Evolutionary conservation across 345 rosid genomes (phyloP).

Genomic region (Mercurialis annua): DNA sequence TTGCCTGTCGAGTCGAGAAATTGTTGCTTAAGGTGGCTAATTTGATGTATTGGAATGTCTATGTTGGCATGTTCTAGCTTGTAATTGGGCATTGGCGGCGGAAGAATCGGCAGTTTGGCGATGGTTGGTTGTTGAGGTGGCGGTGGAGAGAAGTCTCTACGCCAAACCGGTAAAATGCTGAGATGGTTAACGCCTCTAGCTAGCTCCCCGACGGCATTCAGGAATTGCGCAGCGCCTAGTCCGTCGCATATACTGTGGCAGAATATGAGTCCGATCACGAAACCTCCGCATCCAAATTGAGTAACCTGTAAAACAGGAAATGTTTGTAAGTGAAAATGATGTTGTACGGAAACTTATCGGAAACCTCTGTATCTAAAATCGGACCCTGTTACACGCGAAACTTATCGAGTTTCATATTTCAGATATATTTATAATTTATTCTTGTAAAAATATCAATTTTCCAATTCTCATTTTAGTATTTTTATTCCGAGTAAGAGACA

Average conservation of each 20-base stretch:
- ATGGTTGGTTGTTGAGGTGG: slow-evolving; percentile 14
- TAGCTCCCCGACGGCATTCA: slow-evolving; percentile 56
- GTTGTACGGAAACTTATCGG: too few species aligned
- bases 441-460: too few species aligned
- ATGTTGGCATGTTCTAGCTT: slow-evolving; percentile 42
- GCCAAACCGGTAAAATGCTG: slow-evolving; percentile 46
- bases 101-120: slow-evolving; percentile 10
- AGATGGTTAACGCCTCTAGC: slow-evolving; percentile 41
- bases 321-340: too few species aligned
- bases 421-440: too few species aligned
- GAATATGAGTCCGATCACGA: slow-evolving; percentile 57
- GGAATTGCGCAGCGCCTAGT: slow-evolving; percentile 68
- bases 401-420: too few species aligned
- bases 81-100: slow-evolving; percentile 43
- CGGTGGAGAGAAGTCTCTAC: slow-evolving; percentile 39
- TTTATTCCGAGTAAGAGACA: too few species aligned
- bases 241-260: slow-evolving; percentile 64
- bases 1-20: slow-evolving; percentile 33
- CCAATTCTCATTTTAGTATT: too few species aligned
- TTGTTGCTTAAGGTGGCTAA: slow-evolving; percentile 36
- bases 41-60: slow-evolving; percentile 51
- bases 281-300: slow-evolving; percentile 60
- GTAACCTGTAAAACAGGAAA: slow-evolving; percentile 43
- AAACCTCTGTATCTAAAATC: too few species aligned
- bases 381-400: too few species aligned